Base-by-base conservation (phyloP, 129 eudicot genomes). In the Chrysanthemum lavandulifolium region DNA sequence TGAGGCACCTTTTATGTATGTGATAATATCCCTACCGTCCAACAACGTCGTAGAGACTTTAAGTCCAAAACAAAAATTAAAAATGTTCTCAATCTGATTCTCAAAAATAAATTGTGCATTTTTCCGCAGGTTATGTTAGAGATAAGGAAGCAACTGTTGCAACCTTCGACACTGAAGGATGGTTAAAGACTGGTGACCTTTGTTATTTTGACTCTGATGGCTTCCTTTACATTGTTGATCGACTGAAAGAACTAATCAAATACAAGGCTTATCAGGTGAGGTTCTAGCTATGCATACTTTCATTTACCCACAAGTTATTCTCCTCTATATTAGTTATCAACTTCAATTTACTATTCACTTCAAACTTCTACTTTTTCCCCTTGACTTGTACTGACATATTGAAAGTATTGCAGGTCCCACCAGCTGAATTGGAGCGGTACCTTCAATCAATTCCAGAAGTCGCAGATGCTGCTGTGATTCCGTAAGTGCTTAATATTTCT, bases 161-260 rank as follows among this genome's bases (percentile, higher is more conserved):
- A 56, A 90, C 96, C 27, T 74, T 93, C 71, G 87, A 79, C 69
- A 69, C 89, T 15, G 97, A 93, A 36, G 98, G 96, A 36, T 93
- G 98, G 98, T 80, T 93, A 29, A 93, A 84, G 84, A 93, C 98
- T 4, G 98, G 97, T 13, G 98, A 93, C 68, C 85, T 93, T 21
- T 84, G 97, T 78, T 93, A 86, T 73, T 85, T 93, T 58, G 90
- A 93, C 76, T 76, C 84, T 3, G 95, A 89, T 74, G 98, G 98
- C 59, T 86, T 81, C 71, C 84, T 93, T 47, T 93, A 69, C 49
- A 71, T 93, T 69, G 95, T 89, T 70, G 98, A 93, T 74, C 85
- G 98, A 67, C 58, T 93, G 53, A 93, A 93, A 75, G 98, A 93
- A 68, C 43, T 93, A 76, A 89, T 93, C 56, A 93, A 93, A 69